These are phyloP conservation scores for Babesia bovis DNA, from an alignment of 169 alveolate genomes.

Conservation along the genomic window DNA sequence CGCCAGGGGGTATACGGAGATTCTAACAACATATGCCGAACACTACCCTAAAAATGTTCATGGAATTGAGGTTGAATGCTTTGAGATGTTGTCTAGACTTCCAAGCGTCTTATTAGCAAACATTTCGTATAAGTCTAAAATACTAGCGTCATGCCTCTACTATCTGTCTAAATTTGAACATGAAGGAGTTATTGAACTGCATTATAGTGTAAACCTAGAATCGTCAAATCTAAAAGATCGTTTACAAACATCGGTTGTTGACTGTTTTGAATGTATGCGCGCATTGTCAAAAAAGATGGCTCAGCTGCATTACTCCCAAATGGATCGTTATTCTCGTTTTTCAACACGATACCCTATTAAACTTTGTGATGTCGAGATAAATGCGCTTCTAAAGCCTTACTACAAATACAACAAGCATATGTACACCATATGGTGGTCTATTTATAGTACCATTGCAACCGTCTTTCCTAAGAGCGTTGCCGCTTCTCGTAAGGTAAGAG, in stretches of 20 bases:
- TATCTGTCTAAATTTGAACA: background rate
- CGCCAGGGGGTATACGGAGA: slow-evolving; percentile 1
- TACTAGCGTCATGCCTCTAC: background rate
- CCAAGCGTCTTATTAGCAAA: background rate
- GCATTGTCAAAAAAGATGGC: slow-evolving; percentile 11
- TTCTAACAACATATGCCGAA: slow-evolving; percentile 6
- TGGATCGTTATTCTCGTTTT: slow-evolving; percentile 24
- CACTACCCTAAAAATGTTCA: slow-evolving; percentile 19
- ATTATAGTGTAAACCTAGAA: slow-evolving; percentile 8
- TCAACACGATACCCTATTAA: slow-evolving; percentile 8
- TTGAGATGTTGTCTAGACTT: background rate
- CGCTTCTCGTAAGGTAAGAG: background rate
- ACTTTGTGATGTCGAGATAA: slow-evolving; percentile 2
- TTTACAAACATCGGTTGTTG: slow-evolving; percentile 11
- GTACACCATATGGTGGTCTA: slow-evolving; percentile 16
- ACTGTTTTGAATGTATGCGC: slow-evolving; percentile 18
- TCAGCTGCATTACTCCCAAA: slow-evolving; percentile 8
- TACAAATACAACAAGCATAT: slow-evolving; percentile 21
- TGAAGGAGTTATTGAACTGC: slow-evolving; percentile 1
- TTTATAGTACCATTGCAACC: slow-evolving; percentile 11
- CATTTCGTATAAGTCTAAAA: background rate
- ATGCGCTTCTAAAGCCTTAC: slow-evolving; percentile 15
- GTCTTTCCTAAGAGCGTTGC: slow-evolving; percentile 17
- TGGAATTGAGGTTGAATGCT: background rate
- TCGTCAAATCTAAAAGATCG: slow-evolving; percentile 9